These are phyloP conservation scores for Hericium alpestre DNA, from an alignment of 768 basidiomycete species.

Conservation along the genomic window DNA sequence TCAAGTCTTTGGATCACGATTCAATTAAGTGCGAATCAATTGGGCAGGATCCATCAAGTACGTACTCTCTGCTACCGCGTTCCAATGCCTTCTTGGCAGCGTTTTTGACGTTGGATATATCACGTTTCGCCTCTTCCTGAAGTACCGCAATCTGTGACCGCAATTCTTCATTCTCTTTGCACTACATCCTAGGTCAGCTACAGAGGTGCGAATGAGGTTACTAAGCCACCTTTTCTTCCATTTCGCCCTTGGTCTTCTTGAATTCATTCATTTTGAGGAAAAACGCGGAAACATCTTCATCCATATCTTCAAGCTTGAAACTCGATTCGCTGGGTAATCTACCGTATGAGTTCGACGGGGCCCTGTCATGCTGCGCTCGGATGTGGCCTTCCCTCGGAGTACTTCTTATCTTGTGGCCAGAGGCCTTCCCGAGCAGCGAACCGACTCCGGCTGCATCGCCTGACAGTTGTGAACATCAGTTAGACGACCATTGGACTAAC, in stretches of 20 bases:
- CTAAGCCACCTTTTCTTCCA: not conserved
- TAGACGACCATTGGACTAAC: no score
- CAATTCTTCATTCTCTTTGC: slow-evolving; percentile 8
- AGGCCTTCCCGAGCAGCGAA: no score
- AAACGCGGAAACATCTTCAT: not conserved
- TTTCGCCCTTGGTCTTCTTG: not conserved
- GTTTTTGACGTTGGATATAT: slow-evolving; percentile 2
- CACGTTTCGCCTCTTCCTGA: not conserved
- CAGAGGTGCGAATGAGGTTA: not conserved
- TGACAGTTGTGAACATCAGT: no score
- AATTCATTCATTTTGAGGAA: not conserved
- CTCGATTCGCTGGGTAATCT: no score
- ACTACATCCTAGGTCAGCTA: slow-evolving; percentile 1
- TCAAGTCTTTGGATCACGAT: slow-evolving; percentile 4
- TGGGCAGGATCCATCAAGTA: no score
- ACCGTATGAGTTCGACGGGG: no score
- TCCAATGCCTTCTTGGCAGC: slow-evolving; percentile 4
- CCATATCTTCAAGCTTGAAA: not conserved
- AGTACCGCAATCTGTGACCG: not conserved
- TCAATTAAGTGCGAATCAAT: no score
- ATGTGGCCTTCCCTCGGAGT: no score
- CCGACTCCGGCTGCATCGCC: no score
- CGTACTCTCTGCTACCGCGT: not conserved
- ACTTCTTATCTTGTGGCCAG: no score
- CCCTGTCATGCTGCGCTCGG: no score